Conservation (phyloP, 495 filamentous ascomycete species). For the Trichoderma erinaceum region DNA sequence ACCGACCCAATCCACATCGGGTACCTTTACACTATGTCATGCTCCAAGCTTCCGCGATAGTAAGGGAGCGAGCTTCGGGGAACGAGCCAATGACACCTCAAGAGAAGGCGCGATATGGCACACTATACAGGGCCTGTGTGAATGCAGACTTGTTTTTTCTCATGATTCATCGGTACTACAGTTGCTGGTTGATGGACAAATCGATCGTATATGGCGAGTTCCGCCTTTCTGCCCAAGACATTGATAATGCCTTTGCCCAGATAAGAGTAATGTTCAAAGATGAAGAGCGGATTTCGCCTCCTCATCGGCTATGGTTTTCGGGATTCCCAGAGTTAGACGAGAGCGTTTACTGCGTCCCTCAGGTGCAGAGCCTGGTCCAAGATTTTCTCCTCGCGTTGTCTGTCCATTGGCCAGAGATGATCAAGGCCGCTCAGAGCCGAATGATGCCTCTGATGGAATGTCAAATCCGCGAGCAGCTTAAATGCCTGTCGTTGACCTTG, state of each 20-base stretch:
- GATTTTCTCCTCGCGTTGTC: constrained; percentile 31
- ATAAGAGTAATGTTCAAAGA: constrained; percentile 36
- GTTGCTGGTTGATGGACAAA: constrained; percentile 37
- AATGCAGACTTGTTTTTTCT: constrained; percentile 57
- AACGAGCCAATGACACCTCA: constrained; percentile 22
- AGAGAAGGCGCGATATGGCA: constrained; percentile 47
- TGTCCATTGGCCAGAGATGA: constrained; percentile 27
- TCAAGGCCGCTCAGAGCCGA: not conserved
- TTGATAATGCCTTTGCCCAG: constrained; percentile 34
- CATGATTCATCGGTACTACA: constrained; percentile 63
- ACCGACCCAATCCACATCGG: not conserved
- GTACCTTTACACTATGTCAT: not conserved
- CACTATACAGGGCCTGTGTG: constrained; percentile 53
- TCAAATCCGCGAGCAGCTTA: not conserved
- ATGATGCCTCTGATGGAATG: not conserved
- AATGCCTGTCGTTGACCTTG: not conserved
- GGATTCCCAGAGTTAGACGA: constrained; percentile 37
- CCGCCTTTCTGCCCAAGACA: not conserved
- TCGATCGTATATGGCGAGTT: constrained; percentile 13
- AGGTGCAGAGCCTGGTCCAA: constrained; percentile 24
- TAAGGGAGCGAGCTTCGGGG: not conserved
- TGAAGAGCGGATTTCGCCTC: constrained; percentile 30
- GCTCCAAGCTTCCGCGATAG: not conserved
- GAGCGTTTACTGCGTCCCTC: not conserved
- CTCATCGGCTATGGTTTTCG: constrained; percentile 46